Percentiles rank a stretch among this genome's conserved stretches.
Evolutionary conservation across 1,284 basidiomycete genomes (phyloP).

Genomic region (Polyporus tsugae): DNA sequence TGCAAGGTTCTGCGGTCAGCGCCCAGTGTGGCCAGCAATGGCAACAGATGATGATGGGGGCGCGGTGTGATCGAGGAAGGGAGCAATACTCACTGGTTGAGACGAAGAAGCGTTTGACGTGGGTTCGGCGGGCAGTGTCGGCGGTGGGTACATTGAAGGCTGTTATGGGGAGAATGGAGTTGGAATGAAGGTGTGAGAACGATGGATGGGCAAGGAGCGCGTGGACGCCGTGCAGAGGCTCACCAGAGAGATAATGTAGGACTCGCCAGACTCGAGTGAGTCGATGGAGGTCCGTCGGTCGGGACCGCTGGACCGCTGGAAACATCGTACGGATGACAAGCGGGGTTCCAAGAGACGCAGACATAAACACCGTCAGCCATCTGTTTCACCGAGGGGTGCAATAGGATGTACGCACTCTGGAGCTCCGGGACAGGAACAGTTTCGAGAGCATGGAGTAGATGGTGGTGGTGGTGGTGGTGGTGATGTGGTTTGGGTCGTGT

Average conservation of each 20-base stretch:
- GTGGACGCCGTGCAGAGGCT: slow-evolving; percentile 2
- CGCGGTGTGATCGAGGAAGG: background rate
- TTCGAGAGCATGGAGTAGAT: slow-evolving; percentile 28
- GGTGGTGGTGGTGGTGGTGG: background rate
- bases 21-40: background rate
- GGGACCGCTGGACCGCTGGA: slow-evolving; percentile 23
- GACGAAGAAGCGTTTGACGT: background rate
- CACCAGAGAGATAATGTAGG: slow-evolving; percentile 30
- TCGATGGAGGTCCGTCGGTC: slow-evolving; percentile 27
- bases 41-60: background rate
- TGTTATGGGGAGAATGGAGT: background rate
- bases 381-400: background rate
- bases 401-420: slow-evolving; percentile 23
- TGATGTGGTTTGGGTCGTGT: background rate
- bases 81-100: slow-evolving; percentile 14
- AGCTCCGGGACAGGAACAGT: slow-evolving; percentile 28
- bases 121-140: background rate
- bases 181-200: slow-evolving; percentile 2
- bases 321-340: background rate
- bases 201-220: background rate
- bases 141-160: slow-evolving; percentile 13
- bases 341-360: background rate
- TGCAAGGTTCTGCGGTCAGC: slow-evolving; percentile 14
- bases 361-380: background rate
- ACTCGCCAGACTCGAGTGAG: slow-evolving; percentile 23